A percentile compares a stretch with the other conserved stretches of the same genome.
Conservation (phyloP, 2,329 filamentous ascomycete species). For the Monosporascus sp. region DNA sequence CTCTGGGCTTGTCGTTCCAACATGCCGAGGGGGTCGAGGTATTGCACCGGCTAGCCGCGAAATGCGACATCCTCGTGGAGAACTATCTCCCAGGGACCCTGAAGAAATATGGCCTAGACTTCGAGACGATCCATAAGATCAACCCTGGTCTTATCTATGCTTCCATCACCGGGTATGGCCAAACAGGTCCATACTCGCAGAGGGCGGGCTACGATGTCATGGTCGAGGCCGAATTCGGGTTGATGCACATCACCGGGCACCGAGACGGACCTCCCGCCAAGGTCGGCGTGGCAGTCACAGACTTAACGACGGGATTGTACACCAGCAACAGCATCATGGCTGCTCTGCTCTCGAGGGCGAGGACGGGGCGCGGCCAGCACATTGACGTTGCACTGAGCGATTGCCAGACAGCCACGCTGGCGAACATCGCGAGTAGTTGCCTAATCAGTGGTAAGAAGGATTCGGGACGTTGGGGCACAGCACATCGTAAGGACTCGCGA, state of each 20-base stretch:
- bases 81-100: constrained; percentile 91
- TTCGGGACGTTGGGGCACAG: constrained; percentile 88
- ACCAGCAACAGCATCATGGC: constrained; percentile 96
- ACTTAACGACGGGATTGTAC: constrained; percentile 91
- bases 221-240: constrained; percentile 95
- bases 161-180: constrained; percentile 94
- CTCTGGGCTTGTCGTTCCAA: constrained; percentile 84
- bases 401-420: constrained; percentile 87
- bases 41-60: constrained; percentile 74
- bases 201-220: constrained; percentile 97
- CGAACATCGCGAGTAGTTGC: constrained; percentile 92
- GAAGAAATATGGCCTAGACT: constrained; percentile 89
- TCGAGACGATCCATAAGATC: constrained; percentile 69
- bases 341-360: constrained; percentile 69
- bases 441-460: constrained; percentile 85
- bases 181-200: constrained; percentile 83
- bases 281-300: constrained; percentile 94
- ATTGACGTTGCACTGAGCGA: constrained; percentile 89
- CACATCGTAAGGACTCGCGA: constrained; percentile 61
- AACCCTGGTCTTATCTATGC: constrained; percentile 89
- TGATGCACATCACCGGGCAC: constrained; percentile 96
- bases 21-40: constrained; percentile 78
- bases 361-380: constrained; percentile 78
- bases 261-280: constrained; percentile 90
- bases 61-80: constrained; percentile 90